These are phyloP conservation scores for Circinella umbellata DNA, from an alignment of 371 early-diverging fungal species.

Conservation along the genomic window DNA sequence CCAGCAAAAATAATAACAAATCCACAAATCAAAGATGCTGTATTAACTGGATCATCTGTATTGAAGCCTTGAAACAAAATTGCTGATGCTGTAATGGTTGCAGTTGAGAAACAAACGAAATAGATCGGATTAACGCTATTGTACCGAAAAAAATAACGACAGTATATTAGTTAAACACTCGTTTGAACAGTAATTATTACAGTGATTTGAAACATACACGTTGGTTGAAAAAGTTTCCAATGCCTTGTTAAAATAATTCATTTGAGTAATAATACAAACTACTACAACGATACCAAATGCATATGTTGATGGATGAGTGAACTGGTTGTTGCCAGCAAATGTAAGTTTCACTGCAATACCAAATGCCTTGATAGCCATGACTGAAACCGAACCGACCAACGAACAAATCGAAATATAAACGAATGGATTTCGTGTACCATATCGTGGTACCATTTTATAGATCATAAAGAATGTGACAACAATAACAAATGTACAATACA, in stretches of 20 bases:
- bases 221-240: slow-evolving; percentile 89
- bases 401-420: slow-evolving; percentile 93
- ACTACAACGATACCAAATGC: slow-evolving; percentile 82
- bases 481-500: slow-evolving; percentile 75
- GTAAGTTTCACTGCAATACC: slow-evolving; percentile 92
- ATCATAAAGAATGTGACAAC: slow-evolving; percentile 74
- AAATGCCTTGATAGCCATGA: slow-evolving; percentile 90
- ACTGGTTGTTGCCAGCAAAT: slow-evolving; percentile 90
- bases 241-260: slow-evolving; percentile 97
- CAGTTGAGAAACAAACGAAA: slow-evolving; percentile 92
- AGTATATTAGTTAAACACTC: too few relatives aligned
- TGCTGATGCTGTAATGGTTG: slow-evolving; percentile 88
- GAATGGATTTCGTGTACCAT: slow-evolving; percentile 79
- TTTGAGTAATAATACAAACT: slow-evolving; percentile 86
- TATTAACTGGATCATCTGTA: slow-evolving; percentile 70
- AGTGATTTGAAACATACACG: slow-evolving; percentile 45
- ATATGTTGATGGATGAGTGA: slow-evolving; percentile 85
- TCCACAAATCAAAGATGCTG: slow-evolving; percentile 84
- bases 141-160: not conserved
- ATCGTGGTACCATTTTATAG: slow-evolving; percentile 74
- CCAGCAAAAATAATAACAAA: slow-evolving; percentile 92
- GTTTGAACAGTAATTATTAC: too few relatives aligned
- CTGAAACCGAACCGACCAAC: slow-evolving; percentile 86
- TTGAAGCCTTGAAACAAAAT: slow-evolving; percentile 90
- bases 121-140: slow-evolving; percentile 84